Base-by-base conservation (phyloP, 257 asterid genomes). In the Thymus mandschuricus region DNA sequence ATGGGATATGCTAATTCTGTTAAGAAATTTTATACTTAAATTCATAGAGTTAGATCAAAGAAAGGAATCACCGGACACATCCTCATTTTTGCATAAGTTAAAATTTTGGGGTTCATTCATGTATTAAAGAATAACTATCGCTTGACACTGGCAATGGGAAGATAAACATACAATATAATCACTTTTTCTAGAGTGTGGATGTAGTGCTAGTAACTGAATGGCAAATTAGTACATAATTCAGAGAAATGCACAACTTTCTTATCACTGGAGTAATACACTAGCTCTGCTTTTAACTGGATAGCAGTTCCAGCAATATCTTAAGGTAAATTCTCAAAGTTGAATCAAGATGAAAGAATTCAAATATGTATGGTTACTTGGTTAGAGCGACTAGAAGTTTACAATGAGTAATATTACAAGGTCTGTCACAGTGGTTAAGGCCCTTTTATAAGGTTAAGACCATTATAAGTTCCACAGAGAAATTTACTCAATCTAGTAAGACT, bases 41-140 rank as follows among this genome's bases (percentile, higher is more conserved):
- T 34, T 44, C 45, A n/a, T 63, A 54, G 51, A 61, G 3, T 57
- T 11, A 46, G 58, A 58, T 43, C 41, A 38, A 38, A 40, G 63
- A 63, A 61, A 51, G 5, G 30, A 38, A 28, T n/a, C 41, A 51
- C 2, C 58, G 13, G n/a, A 33, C 60, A 40, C 34, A 66, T 68
- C 56, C 44, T 58, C n/a, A 70, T 66, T 70, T 58, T 41, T 54
- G 66, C 78, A 74, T 67, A 43, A 77, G 59, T 71, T 6, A 13
- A 68, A 27, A 72, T 70, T 69, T 60, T 35, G 66, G 34, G 60
- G 38, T 63, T 10, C 46, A 63, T 58, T 56, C 27, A 50, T 72
- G 64, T 10, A 54, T 45, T 50, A 58, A 49, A 71, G 56, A 74
- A 52, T 48, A 21, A 21, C 21, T 21, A 21, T 21, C 21, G 21